Base-by-base conservation (phyloP, 805 yeast species). In the Yarrowia alimentaria region DNA sequence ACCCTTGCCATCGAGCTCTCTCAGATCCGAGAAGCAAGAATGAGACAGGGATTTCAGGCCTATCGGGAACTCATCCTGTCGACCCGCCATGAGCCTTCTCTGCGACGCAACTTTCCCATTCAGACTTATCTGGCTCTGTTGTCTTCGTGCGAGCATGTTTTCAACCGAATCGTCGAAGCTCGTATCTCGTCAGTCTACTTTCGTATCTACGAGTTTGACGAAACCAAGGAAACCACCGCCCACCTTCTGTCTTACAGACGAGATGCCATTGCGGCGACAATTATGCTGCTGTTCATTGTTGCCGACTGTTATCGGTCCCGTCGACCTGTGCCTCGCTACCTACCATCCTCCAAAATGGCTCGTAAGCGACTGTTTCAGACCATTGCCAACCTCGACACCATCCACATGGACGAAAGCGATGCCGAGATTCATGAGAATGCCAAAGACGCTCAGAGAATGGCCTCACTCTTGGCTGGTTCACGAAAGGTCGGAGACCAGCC, bases 101-200 rank as follows among this genome's bases (percentile, higher is more conserved):
- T 66, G 20, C 60, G 69, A 11, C 64, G 69, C 1, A 55, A 57
- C 8, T 72, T 73, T 57, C 65, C 72, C 28, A 42, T 26, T 11
- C 51, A 52, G 1, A 58, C 65, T 4, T 73, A 75, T 54, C 56
- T 58, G 14, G 59, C 60, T 5, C 49, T 76, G 18, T 43, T 76
- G 9, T 56, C 64, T 3, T 61, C 69, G 0, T 72, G 77, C 54
- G 71, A 71, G 49, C 54, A 55, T 10, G 58, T 75, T 2, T 56
- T 73, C 26, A 76, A 73, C 34, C 70, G 68, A 52, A 64, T 71
- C 29, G 66, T 73, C n/a, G 76, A 73, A 53, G 76, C 79, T 1
- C 64, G 79, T 57, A 70, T 74, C 51, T 69, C 75, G n/a, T 74
- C 76, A 14, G 59, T 71, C 2, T 71, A 68, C 54, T 75, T 75